phyloP scores from a whole-genome alignment of 371 early-diverging fungal genomes.

The Rhizopus sp. region DNA sequence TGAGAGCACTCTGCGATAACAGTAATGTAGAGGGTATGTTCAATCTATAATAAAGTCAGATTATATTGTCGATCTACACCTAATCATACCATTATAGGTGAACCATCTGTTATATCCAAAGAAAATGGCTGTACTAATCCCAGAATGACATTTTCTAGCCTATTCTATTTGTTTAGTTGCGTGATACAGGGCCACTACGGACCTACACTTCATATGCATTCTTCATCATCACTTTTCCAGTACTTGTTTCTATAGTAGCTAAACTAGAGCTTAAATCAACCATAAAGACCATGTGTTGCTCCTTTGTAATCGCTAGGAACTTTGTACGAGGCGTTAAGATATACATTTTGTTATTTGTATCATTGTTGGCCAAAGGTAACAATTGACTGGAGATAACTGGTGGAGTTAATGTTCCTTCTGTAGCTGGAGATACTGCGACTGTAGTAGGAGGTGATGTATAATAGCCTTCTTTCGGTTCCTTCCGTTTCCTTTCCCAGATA shows the following conservation, averaged over 20 bases:
- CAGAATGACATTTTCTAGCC: slow-evolving; percentile 30
- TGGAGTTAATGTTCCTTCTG: slow-evolving; percentile 3
- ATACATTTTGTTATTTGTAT: slow-evolving; percentile 21
- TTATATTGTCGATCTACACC: slow-evolving; percentile 5
- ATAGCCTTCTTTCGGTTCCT: slow-evolving; percentile 8
- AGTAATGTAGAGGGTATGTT: slow-evolving; percentile 68
- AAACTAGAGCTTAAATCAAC: slow-evolving; percentile 75
- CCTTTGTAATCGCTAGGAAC: slow-evolving; percentile 54
- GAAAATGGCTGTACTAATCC: slow-evolving; percentile 40
- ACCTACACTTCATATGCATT: slow-evolving; percentile 57
- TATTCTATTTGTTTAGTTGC: slow-evolving; percentile 1
- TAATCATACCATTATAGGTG: slow-evolving; percentile 11
- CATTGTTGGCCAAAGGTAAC: neutral
- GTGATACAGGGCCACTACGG: no score
- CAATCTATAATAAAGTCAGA: slow-evolving; percentile 35
- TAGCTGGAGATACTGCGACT: slow-evolving; percentile 2
- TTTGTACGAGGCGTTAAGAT: slow-evolving; percentile 70
- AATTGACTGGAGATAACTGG: neutral
- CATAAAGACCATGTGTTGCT: slow-evolving; percentile 68
- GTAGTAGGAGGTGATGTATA: slow-evolving; percentile 7
- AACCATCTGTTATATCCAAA: slow-evolving; percentile 13
- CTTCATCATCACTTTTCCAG: slow-evolving; percentile 55
- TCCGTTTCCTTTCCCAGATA: slow-evolving; percentile 27
- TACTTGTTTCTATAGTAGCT: slow-evolving; percentile 61
- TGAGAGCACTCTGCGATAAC: slow-evolving; percentile 77